These are phyloP conservation scores for Cordia subcordata DNA, from an alignment of 257 asterid genomes.

Conservation along the genomic window DNA sequence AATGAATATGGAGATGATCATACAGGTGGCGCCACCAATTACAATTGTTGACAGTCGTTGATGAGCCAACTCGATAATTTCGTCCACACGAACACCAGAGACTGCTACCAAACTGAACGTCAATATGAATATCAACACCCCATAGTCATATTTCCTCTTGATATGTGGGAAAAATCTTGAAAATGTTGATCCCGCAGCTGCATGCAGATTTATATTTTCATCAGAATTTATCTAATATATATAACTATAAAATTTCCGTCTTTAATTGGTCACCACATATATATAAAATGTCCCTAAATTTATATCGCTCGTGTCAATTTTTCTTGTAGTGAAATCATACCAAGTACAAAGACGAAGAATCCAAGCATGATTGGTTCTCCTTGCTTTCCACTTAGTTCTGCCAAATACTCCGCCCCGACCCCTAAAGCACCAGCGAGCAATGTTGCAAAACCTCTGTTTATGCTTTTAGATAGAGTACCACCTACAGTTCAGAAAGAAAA, in stretches of 20 bases:
- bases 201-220: not conserved
- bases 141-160: constrained; percentile 68
- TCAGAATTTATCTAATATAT: not conserved
- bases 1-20: constrained; percentile 43
- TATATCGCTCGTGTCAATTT: not conserved
- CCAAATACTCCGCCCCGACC: constrained; percentile 66
- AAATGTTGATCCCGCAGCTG: constrained; percentile 59
- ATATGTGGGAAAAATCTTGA: constrained; percentile 51
- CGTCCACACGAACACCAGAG: constrained; percentile 54
- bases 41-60: constrained; percentile 59
- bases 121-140: constrained; percentile 60
- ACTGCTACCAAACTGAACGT: constrained; percentile 71
- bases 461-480: constrained; percentile 57
- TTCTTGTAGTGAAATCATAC: constrained; percentile 13
- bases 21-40: constrained; percentile 58
- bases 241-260: not conserved
- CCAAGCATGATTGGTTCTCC: constrained; percentile 70
- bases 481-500: constrained; percentile 27
- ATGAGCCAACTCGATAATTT: constrained; percentile 40
- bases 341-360: constrained; percentile 49
- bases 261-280: too few species aligned
- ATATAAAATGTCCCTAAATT: too few species aligned
- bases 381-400: constrained; percentile 45
- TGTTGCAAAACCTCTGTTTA: constrained; percentile 73
- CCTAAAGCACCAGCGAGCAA: constrained; percentile 67